These are phyloP conservation scores for Amauroascus niger DNA, from an alignment of 2,329 filamentous ascomycete genomes.

Conservation along the genomic window DNA sequence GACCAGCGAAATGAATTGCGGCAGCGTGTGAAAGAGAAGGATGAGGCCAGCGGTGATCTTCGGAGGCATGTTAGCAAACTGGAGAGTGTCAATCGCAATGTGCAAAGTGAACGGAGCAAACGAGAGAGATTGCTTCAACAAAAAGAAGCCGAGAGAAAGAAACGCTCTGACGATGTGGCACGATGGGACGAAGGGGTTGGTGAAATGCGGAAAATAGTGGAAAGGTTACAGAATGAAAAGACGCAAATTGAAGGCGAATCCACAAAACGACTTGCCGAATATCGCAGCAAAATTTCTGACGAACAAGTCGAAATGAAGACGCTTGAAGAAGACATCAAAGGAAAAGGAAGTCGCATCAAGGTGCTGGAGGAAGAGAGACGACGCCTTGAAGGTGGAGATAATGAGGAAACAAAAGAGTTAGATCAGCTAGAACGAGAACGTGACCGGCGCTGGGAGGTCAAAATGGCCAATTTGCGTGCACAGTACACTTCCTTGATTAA, in stretches of 20 bases:
- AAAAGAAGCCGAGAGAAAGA: constrained; percentile 52
- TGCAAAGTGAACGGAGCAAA: constrained; percentile 67
- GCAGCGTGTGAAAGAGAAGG: constrained; percentile 73
- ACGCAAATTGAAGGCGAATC: constrained; percentile 33
- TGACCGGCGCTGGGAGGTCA: constrained; percentile 40
- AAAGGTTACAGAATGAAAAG: constrained; percentile 37
- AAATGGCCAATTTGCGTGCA: constrained; percentile 34
- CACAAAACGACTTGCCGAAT: constrained; percentile 32
- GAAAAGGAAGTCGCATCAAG: constrained; percentile 53
- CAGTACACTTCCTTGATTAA: constrained; percentile 37
- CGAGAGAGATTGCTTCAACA: constrained; percentile 58
- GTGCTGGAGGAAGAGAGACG: constrained; percentile 51
- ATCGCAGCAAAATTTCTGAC: constrained; percentile 37
- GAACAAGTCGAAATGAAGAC: constrained; percentile 44
- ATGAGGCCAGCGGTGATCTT: constrained; percentile 76
- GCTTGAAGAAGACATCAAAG: constrained; percentile 53
- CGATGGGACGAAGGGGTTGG: constrained; percentile 49
- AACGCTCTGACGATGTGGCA: constrained; percentile 50
- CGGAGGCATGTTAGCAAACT: constrained; percentile 70
- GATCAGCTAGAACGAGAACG: constrained; percentile 42
- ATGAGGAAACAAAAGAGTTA: constrained; percentile 43
- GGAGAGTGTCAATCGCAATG: constrained; percentile 69
- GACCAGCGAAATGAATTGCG: constrained; percentile 71
- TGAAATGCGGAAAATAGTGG: constrained; percentile 43
- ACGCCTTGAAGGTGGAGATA: constrained; percentile 39